Evolutionary conservation across 345 rosid genomes (phyloP), one percentile per base, ranked within the genome.

Genomic region (Hibiscus tridactylites): DNA sequence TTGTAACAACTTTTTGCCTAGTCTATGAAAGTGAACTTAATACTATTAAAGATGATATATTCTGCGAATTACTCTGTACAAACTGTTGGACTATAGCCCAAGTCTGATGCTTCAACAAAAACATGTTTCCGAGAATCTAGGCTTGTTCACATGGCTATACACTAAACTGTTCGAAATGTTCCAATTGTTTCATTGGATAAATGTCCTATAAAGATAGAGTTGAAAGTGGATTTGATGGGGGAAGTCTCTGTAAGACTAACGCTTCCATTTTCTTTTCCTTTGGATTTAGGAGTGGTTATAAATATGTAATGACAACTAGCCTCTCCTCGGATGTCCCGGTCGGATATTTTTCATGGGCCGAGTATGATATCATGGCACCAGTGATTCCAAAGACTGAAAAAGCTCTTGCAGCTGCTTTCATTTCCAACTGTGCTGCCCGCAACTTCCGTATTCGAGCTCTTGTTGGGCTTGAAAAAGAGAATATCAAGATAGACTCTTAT

Each of bases 311-410:
- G 99, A 95, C 99, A 8, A 92, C 99, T 17, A 95, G 99, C 83
- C 93, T 92, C 64, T 95, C 97, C 59, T 92, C 99, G 6, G 99
- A 95, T 83, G 97, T 95, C 74, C 99, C 99, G 60, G 99, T 92
- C 17, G 99, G 99, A 58, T 95, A 95, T 70, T 95, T 95, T 85
- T 95, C 99, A 1, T 95, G 99, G 99, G 93, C 97, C 2, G 97
- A 95, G 72, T 95, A 95, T 80, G 87, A 95, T 81, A 85, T 95
- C 53, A 95, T 95, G 99, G 91, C 97, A 61, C 97, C 97, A 0
- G 76, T 89, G 79, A 83, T 83, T 71, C 90, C 91, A 46, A 95
- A 95, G 80, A 86, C 92, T 0, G 96, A 92, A 83, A 90, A 71
- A 57, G 90, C 97, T 71, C 72, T 87, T 6, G 99, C 99, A 66